A percentile compares a stretch with the other conserved stretches of the same genome.
phyloP scores from a whole-genome alignment of 1,284 basidiomycete species.

The Baeospora myosura region DNA sequence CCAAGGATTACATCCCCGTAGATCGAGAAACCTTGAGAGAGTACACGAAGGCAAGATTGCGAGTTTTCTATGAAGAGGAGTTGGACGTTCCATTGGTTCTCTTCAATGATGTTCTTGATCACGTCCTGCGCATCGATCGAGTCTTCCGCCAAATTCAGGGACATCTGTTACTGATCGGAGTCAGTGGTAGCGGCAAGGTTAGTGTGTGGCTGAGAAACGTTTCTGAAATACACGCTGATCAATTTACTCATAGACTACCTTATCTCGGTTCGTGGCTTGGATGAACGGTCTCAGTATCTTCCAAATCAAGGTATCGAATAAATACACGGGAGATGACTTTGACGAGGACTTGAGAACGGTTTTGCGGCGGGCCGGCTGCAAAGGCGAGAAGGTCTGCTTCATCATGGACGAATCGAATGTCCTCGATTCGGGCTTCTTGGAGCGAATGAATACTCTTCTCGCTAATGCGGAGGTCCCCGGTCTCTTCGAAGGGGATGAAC shows the following conservation, averaged over 20 bases:
- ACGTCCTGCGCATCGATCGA: constrained; percentile 94
- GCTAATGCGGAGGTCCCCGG: constrained; percentile 99
- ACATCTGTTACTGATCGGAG: constrained; percentile 93
- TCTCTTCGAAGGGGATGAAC: constrained; percentile 96
- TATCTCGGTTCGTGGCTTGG: constrained; percentile 99
- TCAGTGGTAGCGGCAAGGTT: constrained; percentile 96
- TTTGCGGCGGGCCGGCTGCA: constrained; percentile 90
- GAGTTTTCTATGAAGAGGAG: constrained; percentile 96
- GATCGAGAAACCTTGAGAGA: constrained; percentile 90
- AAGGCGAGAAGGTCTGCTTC: constrained; percentile 98
- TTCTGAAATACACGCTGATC: constrained; percentile 9
- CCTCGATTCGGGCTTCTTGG: constrained; percentile 95
- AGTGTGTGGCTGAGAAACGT: constrained; percentile 15
- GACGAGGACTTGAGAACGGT: constrained; percentile 95
- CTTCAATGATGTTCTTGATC: constrained; percentile 97
- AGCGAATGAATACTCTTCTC: constrained; percentile 97
- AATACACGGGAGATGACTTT: constrained; percentile 97
- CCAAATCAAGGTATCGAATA: constrained; percentile 98
- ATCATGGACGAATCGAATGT: constrained; percentile 99
- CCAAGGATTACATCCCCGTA: constrained; percentile 94
- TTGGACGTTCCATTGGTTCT: constrained; percentile 96
- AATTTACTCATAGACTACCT: constrained; percentile 65
- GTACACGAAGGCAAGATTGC: constrained; percentile 92
- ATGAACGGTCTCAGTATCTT: constrained; percentile 99
- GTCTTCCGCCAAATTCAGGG: constrained; percentile 99